Base-by-base conservation (phyloP, 2,329 filamentous ascomycete species). In the Fusarium denticulatum region DNA sequence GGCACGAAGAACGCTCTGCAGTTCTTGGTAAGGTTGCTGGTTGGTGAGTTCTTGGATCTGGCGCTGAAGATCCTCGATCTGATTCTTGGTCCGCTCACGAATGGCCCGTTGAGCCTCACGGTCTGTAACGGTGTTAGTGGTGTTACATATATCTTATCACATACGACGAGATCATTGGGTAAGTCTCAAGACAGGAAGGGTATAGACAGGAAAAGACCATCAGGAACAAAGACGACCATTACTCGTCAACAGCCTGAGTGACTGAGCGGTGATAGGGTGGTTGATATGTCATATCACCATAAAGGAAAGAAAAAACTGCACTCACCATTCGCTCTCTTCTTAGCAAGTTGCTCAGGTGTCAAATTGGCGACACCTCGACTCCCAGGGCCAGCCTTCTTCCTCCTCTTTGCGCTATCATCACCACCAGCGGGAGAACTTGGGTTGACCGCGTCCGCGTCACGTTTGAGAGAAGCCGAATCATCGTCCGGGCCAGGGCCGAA, bases 101-200 rank as follows among this genome's bases (percentile, higher is more conserved):
- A 97, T 96, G 43, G 93, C 94, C 55, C 94, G 89, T 81, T 97
- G 94, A 36, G 94, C 94, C 81, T 97, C 94, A 65, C 94, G 91
- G 80, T 97, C 94, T 88, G 90, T 22, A 49, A 61, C 43, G 34
- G 49, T 64, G 63, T 70, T 64, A 74, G 76, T 74, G 50, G 72
- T 30, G 12, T 45, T 43, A n/a, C 16, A 53, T 12, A 39, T 69
- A 42, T 36, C 46, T 59, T 65, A 53, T 61, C 50, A 50, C 40
- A 52, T 46, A 70, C 69, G 45, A 56, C 36, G 26, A 49, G 42
- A 52, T 15, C 12, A 57, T 42, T 39, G 18, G 40, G 52, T 28
- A 43, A 40, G 52, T 30, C 39, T 55, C 20, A 39, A 46, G 46
- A 72, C 24, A 52, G 60, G 52, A 57, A 52, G 56, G 60, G 36